Percentiles rank a stretch among this genome's conserved stretches.
phyloP scores from a whole-genome alignment of 1,139 yeast genomes.

The Debaryomyces subglobosus region DNA sequence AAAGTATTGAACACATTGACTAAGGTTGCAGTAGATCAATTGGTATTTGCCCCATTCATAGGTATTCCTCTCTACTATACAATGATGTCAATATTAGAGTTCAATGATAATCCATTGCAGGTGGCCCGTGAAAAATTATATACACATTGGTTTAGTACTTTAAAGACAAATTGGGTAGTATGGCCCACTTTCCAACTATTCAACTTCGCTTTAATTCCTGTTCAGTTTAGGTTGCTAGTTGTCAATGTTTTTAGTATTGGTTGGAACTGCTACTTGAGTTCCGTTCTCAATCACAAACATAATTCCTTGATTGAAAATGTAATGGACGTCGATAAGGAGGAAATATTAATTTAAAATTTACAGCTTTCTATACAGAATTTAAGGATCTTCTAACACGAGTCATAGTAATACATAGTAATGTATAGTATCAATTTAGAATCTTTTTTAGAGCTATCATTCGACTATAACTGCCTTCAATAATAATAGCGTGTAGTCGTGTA shows the following conservation, averaged over 20 bases:
- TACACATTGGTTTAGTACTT: conserved; percentile 60
- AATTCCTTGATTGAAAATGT: conserved; percentile 1
- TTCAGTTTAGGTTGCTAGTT: conserved; percentile 63
- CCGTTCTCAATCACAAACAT: conserved; percentile 21
- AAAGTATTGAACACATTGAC: conserved; percentile 28
- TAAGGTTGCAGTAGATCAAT: conserved; percentile 72
- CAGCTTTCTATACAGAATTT: background rate
- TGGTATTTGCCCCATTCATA: conserved; percentile 74
- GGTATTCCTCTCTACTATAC: conserved; percentile 68
- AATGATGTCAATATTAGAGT: conserved; percentile 68
- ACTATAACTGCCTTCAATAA: background rate
- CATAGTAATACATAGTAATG: background rate
- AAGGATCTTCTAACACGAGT: background rate
- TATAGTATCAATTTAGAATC: background rate
- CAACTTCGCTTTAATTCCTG: conserved; percentile 75
- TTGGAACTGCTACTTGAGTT: conserved; percentile 84
- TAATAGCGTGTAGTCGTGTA: conserved; percentile 7
- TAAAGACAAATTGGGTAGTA: conserved; percentile 74
- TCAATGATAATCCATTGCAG: conserved; percentile 22
- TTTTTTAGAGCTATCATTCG: background rate
- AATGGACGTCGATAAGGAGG: conserved; percentile 12
- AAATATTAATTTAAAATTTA: conserved; percentile 10
- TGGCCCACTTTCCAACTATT: conserved; percentile 84
- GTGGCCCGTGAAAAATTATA: conserved; percentile 44
- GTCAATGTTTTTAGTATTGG: conserved; percentile 76